Conservation (phyloP, 768 basidiomycete genomes). For the Rhodotorula taiwanensis region DNA sequence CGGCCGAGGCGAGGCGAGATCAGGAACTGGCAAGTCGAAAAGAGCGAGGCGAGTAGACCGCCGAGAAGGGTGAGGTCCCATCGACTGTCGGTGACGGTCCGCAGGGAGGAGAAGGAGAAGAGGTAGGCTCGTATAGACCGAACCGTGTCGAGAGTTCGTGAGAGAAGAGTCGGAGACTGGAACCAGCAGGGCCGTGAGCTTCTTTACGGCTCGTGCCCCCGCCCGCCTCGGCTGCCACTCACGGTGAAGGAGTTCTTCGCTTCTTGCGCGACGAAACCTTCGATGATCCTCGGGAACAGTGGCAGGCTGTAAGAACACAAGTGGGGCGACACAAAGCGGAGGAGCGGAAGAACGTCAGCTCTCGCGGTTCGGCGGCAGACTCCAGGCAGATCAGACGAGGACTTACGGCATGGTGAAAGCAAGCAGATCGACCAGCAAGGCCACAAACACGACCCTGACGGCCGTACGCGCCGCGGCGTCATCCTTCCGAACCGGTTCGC, state of each 20-base stretch:
- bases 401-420: slow-evolving; percentile 48
- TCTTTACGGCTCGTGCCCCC: too few relatives aligned
- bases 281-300: slow-evolving; percentile 91
- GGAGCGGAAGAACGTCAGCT: slow-evolving; percentile 5
- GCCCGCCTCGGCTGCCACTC: too few relatives aligned
- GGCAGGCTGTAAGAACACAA: slow-evolving; percentile 58
- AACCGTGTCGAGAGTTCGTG: slow-evolving; percentile 63
- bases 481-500: background rate
- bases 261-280: slow-evolving; percentile 47
- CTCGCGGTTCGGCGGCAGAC: too few relatives aligned
- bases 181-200: too few relatives aligned
- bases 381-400: too few relatives aligned
- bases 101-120: slow-evolving; percentile 55
- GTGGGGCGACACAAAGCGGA: background rate
- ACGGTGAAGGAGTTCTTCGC: background rate
- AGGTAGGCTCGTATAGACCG: slow-evolving; percentile 61
- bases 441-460: slow-evolving; percentile 78
- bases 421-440: slow-evolving; percentile 79
- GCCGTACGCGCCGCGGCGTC: slow-evolving; percentile 48
- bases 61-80: slow-evolving; percentile 92
- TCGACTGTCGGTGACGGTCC: slow-evolving; percentile 41
- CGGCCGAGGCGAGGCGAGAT: slow-evolving; percentile 74
- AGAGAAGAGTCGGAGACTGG: slow-evolving; percentile 53
- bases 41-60: slow-evolving; percentile 86
- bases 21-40: slow-evolving; percentile 80